Conservation (phyloP, 2,329 filamentous ascomycete genomes). For the Cordyceps militaris region DNA sequence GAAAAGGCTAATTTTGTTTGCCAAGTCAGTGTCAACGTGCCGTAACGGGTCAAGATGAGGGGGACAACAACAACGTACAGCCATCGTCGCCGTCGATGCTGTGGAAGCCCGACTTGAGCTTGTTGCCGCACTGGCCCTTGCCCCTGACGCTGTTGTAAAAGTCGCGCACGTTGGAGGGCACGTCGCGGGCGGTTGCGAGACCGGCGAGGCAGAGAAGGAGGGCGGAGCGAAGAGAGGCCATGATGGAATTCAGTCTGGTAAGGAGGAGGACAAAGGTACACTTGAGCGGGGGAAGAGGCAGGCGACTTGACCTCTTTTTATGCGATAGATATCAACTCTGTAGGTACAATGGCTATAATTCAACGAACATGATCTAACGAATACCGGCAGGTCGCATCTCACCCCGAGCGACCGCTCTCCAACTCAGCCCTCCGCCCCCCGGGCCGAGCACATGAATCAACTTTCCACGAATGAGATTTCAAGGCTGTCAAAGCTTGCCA, state of each 20-base stretch:
- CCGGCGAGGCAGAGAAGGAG: conserved; percentile 20
- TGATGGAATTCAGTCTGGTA: neutral
- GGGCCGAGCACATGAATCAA: neutral
- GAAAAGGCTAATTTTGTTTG: neutral
- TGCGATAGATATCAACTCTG: neutral
- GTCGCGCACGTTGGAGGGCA: conserved; percentile 34
- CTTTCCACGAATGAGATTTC: neutral
- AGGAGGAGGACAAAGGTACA: neutral
- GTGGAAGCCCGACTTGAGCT: conserved; percentile 34
- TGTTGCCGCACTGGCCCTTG: conserved; percentile 31
- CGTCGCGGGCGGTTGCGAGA: conserved; percentile 22
- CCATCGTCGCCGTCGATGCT: conserved; percentile 30
- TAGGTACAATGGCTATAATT: too few relatives aligned
- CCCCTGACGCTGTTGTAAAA: conserved; percentile 35
- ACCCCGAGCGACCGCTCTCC: neutral
- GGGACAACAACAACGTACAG: conserved; percentile 21
- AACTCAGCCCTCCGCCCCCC: too few relatives aligned
- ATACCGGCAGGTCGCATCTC: neutral
- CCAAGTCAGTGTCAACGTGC: neutral
- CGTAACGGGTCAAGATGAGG: neutral
- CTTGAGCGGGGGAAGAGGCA: neutral
- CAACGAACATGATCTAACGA: too few relatives aligned
- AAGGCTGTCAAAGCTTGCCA: too few relatives aligned
- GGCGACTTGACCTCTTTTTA: neutral
- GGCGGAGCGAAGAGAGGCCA: conserved; percentile 17